Conservation (phyloP, 495 filamentous ascomycete genomes). For the Aspergillus indologenus region DNA sequence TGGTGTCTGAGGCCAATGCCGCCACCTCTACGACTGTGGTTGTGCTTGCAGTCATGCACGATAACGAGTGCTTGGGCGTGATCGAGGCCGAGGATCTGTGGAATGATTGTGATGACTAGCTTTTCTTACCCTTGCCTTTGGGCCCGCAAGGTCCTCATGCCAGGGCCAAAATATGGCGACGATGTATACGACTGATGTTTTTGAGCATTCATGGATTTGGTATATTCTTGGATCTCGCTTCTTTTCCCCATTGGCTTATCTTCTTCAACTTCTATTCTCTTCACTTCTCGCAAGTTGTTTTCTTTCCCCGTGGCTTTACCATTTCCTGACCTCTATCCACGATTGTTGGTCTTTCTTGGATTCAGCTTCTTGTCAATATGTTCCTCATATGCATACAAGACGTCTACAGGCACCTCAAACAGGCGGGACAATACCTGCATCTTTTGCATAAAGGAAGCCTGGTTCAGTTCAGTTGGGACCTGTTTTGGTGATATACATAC, state of each 20-base stretch:
- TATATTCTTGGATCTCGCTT: not conserved
- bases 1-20: slow-evolving; percentile 22
- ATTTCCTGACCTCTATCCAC: not conserved
- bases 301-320: no score
- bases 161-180: slow-evolving; percentile 4
- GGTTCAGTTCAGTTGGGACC: no score
- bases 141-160: not conserved
- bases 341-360: not conserved
- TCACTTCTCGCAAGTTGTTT: no score
- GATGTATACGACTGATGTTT: slow-evolving; percentile 19
- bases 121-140: slow-evolving; percentile 2
- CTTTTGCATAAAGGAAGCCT: not conserved
- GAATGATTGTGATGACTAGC: slow-evolving; percentile 17
- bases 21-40: slow-evolving; percentile 14
- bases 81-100: slow-evolving; percentile 38
- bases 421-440: not conserved
- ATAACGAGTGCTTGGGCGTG: slow-evolving; percentile 32
- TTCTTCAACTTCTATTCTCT: not conserved
- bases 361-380: not conserved
- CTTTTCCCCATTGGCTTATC: slow-evolving; percentile 1
- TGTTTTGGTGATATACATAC: not conserved
- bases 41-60: slow-evolving; percentile 36
- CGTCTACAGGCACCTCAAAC: not conserved
- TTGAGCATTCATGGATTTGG: no score
- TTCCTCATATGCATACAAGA: not conserved